Evolutionary conservation across 177 flowering plant genomes (phyloP).

Genomic region (Vitis hybrid): DNA sequence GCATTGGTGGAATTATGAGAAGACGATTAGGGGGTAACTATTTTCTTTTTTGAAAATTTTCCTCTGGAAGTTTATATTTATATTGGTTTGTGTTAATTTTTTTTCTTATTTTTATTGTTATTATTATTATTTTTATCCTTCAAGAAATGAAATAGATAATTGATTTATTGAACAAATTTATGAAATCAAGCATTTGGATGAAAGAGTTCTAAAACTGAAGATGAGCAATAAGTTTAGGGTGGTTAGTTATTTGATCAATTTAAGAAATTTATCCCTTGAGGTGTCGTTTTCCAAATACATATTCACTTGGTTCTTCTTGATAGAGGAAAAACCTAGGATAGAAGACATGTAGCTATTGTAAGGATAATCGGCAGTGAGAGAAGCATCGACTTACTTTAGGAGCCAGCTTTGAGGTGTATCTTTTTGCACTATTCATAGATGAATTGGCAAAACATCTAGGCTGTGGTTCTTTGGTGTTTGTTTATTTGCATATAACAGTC

Average conservation of each 20-base stretch:
- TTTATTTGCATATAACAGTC: neutral
- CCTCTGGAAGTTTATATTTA: no score
- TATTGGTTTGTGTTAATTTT: neutral
- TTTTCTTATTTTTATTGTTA: neutral
- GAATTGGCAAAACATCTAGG: no score
- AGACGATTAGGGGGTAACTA: slow-evolving; percentile 44
- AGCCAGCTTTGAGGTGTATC: no score
- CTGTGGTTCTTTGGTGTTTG: neutral
- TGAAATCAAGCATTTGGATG: neutral
- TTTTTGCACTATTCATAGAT: no score
- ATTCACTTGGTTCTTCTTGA: neutral
- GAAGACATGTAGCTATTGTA: no score
- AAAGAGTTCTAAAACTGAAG: neutral
- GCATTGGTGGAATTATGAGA: slow-evolving; percentile 68
- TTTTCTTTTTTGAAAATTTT: neutral
- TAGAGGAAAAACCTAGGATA: neutral
- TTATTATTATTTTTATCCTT: neutral
- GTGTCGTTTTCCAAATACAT: neutral
- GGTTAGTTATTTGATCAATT: neutral
- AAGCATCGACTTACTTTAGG: no score
- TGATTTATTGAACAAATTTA: neutral
- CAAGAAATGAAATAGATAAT: neutral
- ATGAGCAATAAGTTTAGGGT: neutral
- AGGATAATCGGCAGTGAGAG: no score
- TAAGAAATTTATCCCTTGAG: neutral